Base-by-base conservation (phyloP, 768 basidiomycete species). In the Pulveroboletus sp. region DNA sequence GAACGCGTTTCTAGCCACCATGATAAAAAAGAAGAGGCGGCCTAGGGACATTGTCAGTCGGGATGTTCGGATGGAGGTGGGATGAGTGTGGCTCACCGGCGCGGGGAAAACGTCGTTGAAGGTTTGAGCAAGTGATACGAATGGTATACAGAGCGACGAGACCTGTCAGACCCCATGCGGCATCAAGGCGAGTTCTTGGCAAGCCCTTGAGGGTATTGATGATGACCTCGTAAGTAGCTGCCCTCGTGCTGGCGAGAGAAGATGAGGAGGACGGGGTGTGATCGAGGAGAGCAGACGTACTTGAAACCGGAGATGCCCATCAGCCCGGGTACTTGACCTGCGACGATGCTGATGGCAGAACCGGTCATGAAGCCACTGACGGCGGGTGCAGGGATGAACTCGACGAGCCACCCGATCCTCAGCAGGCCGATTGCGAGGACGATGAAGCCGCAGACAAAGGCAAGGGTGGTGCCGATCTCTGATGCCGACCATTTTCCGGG, bases 291-390 rank as follows among this genome's bases (percentile, higher is more conserved):
- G n/a, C 24, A 14, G 42, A 72, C 85, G 59, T 51, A 90, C 90
- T 89, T 77, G 65, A 97, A 90, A 23, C 84, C 85, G 45, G 81
- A 75, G 47, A 91, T 87, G 20, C 94, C 97, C 75, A 99, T 82
- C 38, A 99, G 67, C 0, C 85, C 87, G 2, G 95, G 93, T 5
- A 97, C 77, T 70, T 99, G 95, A 29, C 91, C 83, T 16, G 83
- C 76, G 14, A 84, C 85, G 58, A 98, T 98, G 65, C 75, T 94
- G 70, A 97, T 82, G 31, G 95, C 95, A n/a, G 90, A 94, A 17
- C 95, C 95, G 0, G 95, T 98, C 94, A 99, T 97, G 72, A 95
- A 90, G 17, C 87, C 87, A 57, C 84, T 87, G 51, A 92, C 85
- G 3, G 89, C 90, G 3, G 88, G 87, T 7, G 81, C 77, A 17